Evolutionary conservation across 2,329 filamentous ascomycete genomes (phyloP), one percentile per base, ranked within the genome.

Genomic region (Fusarium sp.): DNA sequence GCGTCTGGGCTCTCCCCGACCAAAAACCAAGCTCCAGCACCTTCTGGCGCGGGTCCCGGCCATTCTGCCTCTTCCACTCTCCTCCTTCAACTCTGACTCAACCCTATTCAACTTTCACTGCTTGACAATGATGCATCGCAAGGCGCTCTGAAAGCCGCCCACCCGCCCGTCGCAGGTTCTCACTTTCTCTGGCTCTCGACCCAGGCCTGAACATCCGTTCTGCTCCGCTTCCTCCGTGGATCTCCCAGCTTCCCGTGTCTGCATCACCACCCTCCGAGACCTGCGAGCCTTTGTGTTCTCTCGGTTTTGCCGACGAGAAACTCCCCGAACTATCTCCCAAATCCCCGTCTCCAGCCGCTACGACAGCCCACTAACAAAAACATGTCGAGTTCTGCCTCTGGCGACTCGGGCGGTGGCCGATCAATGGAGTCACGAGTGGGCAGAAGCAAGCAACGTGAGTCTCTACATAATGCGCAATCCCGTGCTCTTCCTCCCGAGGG

Each of bases 371-470:
- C 54, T 60, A 75, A 64, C 23, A 23, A 23, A 23, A 23, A 23
- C 36, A 81, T 82, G 79, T 80, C 80, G 59, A 78, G 78, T 62
- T 80, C 77, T 58, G 76, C 75, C 44, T 78, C 75, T 67, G 79
- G 77, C 73, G 79, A 76, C 65, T 77, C 80, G 47, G 78, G 77
- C 65, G 68, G 68, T 71, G 76, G 78, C 72, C 88, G 88, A 74
- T 83, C 88, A 55, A 91, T 91, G 89, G 87, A 94, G 84, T 93
- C 92, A 68, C 89, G 93, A 77, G 91, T 89, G 58, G 93, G 93
- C 75, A 88, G 93, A 79, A 90, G 85, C 78, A 95, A 95, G 78
- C 93, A 96, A 83, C 89, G 93, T 94, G 86, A 90, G 92, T 92
- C 51, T 63, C 62, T 62, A 63, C 37, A 51, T 56, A 59, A 37